Evolutionary conservation across 208 protist species (phyloP), one percentile per base, ranked within the genome.

Genomic region (Naegleria lovaniensis): DNA sequence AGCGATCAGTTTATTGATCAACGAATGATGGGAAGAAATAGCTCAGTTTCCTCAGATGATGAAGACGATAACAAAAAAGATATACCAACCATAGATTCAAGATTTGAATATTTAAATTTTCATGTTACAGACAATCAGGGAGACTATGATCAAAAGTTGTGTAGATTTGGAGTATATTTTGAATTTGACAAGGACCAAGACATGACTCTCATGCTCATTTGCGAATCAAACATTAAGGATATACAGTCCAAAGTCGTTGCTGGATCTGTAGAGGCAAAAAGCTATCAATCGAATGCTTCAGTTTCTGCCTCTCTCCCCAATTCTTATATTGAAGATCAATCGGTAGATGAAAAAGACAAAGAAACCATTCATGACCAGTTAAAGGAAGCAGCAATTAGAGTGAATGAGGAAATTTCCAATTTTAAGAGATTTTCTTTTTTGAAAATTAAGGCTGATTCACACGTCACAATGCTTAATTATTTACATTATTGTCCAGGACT

Each of bases 401-500:
- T 79, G 6, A 79, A 79, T 79, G 67, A 79, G n/a, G 29, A 79
- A 79, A 79, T 79, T 36, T 79, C 67, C 7, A 79, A 36, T 33
- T 79, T 79, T 79, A 79, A 79, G 29, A 29, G 15, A 33, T 89
- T 40, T 89, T 67, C 48, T 9, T 89, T 41, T 40, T 40, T 89
- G 19, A 38, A 38, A 67, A 41, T 89, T 36, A 52, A 67, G 15
- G 41, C 85, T 7, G 39, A 86, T 0, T n/a, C 19, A 55, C 85
- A 89, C 22, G 13, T 89, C 48, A 89, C 41, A 5, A 67, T 89
- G 41, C 25, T 89, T 38, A 39, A 67, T 40, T 89, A 89, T 67
- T 25, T 89, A 39, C 41, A 89, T 67, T 67, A 89, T 67, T 89
- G 41, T 67, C 85, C 85, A 67, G 85, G 85, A 3, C n/a, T 89